phyloP scores from a whole-genome alignment of 2,329 filamentous ascomycete species.

The Exophiala sp. region DNA sequence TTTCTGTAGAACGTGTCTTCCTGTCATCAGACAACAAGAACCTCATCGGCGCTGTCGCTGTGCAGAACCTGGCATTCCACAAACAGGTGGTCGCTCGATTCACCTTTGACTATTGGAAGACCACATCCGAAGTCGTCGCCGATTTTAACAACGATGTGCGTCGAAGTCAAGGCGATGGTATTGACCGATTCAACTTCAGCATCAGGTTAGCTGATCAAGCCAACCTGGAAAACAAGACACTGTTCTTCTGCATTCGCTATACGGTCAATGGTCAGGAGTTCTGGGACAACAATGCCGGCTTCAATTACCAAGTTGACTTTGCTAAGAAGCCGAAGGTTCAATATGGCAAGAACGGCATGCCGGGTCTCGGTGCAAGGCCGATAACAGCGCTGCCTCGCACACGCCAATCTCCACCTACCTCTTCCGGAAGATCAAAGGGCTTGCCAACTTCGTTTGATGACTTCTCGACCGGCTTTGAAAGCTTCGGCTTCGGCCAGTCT shows the following conservation, averaged over 20 bases:
- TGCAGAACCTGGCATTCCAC: constrained; percentile 84
- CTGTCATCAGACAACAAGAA: constrained; percentile 84
- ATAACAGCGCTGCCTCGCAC: constrained; percentile 63
- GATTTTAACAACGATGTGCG: constrained; percentile 79
- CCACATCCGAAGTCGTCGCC: constrained; percentile 87
- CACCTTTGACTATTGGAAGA: constrained; percentile 98
- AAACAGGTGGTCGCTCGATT: constrained; percentile 90
- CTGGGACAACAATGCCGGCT: constrained; percentile 88
- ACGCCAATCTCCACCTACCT: constrained; percentile 56
- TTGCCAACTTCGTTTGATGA: constrained; percentile 63
- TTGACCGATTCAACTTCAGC: constrained; percentile 88
- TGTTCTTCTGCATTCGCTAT: constrained; percentile 90
- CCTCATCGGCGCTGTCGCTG: constrained; percentile 76
- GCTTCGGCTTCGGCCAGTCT: constrained; percentile 56
- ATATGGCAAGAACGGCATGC: constrained; percentile 39
- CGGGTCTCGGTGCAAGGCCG: constrained; percentile 51
- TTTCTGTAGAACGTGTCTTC: constrained; percentile 82
- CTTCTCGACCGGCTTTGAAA: constrained; percentile 61
- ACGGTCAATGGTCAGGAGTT: constrained; percentile 76
- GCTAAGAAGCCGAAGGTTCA: constrained; percentile 68
- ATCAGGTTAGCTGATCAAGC: constrained; percentile 89
- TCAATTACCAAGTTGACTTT: constrained; percentile 95
- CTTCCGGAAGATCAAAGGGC: constrained; percentile 51
- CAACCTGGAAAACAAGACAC: constrained; percentile 86
- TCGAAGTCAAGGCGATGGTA: constrained; percentile 61